phyloP scores from a whole-genome alignment of 805 yeast genomes.

The Saccharomyces kudriavzevii region DNA sequence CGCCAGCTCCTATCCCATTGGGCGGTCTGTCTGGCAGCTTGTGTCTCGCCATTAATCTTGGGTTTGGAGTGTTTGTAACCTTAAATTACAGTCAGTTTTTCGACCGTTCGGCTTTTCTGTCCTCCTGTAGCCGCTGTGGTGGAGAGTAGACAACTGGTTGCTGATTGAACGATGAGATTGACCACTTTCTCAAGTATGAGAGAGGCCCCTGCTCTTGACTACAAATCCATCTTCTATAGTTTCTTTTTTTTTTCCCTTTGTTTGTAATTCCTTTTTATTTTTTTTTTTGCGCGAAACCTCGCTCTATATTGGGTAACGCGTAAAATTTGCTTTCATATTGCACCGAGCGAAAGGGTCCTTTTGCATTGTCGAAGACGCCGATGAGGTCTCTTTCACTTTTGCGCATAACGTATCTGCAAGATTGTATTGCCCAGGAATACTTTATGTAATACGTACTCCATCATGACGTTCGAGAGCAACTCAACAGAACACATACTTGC shows the following conservation, averaged over 20 bases:
- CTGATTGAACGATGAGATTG: not conserved
- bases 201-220: not conserved
- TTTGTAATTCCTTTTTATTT: not conserved
- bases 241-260: not conserved
- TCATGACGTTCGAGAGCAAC: no score
- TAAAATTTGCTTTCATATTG: not conserved
- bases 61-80: not conserved
- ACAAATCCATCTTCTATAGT: not conserved
- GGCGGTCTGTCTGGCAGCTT: constrained; percentile 37
- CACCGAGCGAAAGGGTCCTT: not conserved
- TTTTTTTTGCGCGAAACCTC: not conserved
- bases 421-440: not conserved
- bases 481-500: no score
- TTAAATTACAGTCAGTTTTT: not conserved
- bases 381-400: not conserved
- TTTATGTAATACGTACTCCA: no score
- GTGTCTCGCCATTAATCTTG: constrained; percentile 29
- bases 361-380: not conserved
- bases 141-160: not conserved
- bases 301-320: not conserved
- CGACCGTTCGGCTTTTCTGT: not conserved
- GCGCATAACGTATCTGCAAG: not conserved
- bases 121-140: not conserved
- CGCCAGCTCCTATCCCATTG: constrained; percentile 57
- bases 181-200: not conserved